These are phyloP conservation scores for Tetradesmus obliquus DNA, from an alignment of 139 green algal species.

Conservation along the genomic window DNA sequence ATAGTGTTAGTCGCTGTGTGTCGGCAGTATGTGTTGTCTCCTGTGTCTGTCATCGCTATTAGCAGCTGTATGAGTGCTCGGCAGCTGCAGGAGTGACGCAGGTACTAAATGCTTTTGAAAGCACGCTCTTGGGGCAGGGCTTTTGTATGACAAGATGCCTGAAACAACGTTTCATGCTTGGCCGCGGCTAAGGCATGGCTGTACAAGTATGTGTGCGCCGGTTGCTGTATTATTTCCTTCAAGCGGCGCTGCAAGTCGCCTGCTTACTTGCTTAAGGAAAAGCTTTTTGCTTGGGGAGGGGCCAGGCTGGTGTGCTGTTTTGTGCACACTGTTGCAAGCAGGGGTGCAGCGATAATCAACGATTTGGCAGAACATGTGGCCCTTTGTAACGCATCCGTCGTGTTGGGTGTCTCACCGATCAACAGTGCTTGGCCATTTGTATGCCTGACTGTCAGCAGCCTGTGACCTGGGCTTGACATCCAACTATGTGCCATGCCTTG, in stretches of 20 bases:
- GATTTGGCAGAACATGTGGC: no score
- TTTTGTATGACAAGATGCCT: not conserved
- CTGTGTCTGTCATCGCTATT: not conserved
- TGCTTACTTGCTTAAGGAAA: not conserved
- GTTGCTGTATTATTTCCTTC: not conserved
- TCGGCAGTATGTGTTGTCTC: not conserved
- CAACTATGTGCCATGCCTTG: no score
- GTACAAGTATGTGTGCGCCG: not conserved
- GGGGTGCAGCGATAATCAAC: no score
- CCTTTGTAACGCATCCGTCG: no score
- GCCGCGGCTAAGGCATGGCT: not conserved
- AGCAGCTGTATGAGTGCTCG: not conserved
- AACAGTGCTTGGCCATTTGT: no score
- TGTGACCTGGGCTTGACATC: no score
- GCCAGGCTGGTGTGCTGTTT: not conserved
- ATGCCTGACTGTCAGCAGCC: no score
- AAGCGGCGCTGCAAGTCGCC: not conserved
- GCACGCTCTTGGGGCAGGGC: not conserved
- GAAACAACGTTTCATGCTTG: not conserved
- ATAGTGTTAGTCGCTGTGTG: not conserved
- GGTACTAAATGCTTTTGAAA: not conserved
- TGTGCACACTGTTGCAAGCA: no score
- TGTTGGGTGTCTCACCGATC: no score
- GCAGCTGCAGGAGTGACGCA: not conserved
- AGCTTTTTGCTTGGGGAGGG: not conserved